Percentiles rank a stretch among this genome's conserved stretches.
These are phyloP conservation scores for Theobroma grandiflorum DNA, from an alignment of 441 rosid species.

Conservation along the genomic window DNA sequence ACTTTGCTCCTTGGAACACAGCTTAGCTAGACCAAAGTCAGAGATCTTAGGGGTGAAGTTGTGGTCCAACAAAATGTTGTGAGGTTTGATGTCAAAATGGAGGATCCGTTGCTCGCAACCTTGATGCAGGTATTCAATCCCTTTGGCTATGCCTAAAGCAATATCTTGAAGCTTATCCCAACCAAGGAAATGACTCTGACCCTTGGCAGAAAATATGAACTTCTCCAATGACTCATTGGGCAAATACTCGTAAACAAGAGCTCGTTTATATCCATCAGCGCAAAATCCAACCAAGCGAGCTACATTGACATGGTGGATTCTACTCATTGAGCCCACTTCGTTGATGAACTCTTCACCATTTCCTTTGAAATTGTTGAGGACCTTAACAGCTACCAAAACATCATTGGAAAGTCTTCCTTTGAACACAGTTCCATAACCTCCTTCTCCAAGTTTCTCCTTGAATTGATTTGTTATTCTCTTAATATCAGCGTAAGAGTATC, in stretches of 20 bases:
- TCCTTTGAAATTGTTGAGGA: background rate
- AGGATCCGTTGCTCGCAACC: constrained; percentile 58
- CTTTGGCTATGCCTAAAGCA: constrained; percentile 44
- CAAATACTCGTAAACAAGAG: constrained; percentile 20
- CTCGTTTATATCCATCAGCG: constrained; percentile 6
- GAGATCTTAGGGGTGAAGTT: constrained; percentile 17
- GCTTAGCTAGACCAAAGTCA: constrained; percentile 19
- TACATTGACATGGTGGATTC: constrained; percentile 23
- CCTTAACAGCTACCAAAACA: constrained; percentile 17
- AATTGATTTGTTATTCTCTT: constrained; percentile 28
- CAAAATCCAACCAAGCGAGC: constrained; percentile 22
- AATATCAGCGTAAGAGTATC: constrained; percentile 18
- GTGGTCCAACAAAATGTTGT: constrained; percentile 3
- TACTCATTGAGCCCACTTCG: constrained; percentile 20
- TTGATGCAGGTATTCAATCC: constrained; percentile 50
- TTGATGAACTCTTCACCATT: constrained; percentile 20
- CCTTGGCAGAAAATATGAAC: constrained; percentile 9
- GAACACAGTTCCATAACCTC: constrained; percentile 28
- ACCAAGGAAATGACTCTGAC: background rate
- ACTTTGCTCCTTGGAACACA: constrained; percentile 22
- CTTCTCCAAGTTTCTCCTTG: constrained; percentile 26
- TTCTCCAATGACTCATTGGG: constrained; percentile 19
- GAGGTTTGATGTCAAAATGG: constrained; percentile 55
- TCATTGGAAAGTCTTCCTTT: constrained; percentile 22
- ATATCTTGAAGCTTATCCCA: constrained; percentile 22